Base-by-base conservation (phyloP, 2,329 filamentous ascomycete species). In the Volutella citrinella region DNA sequence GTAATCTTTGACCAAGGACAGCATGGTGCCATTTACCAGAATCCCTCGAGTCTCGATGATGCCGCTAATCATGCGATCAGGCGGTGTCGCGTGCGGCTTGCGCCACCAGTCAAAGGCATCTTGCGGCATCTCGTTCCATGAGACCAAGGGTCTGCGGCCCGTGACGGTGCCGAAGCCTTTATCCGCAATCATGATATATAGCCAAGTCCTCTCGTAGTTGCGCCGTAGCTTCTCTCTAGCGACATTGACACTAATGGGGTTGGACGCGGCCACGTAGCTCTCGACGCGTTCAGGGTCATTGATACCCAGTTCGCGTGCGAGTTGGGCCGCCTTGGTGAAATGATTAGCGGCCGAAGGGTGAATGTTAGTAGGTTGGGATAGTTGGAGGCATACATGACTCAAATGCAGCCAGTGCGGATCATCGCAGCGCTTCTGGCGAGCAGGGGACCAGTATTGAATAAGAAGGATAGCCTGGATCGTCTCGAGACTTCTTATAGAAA, bases 401-500 rank as follows among this genome's bases (percentile, higher is more conserved):
- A 53, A 33, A 7, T 45, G 47, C 10, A 53, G 37, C 50, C 50
- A 53, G 32, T 46, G 51, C 3, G 48, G 46, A 15, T 53, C 50
- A 28, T 50, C 48, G 2, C 42, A 35, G 24, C 46, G 48, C 9
- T 29, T 35, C 23, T 42, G 35, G 30, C 41, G 36, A 14, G 45
- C 20, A 4, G 48, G 48, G 5, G 48, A 45, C 50, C 50, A 53
- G 33, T 52, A 52, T 19, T 50, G 43, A 42, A 49, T 42, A 20
- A 41, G 33, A 16, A 54, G 37, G 15, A 54, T 54, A 15, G 42
- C 39, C 40, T 54, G 51, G 20, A 51, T 42, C 17, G 41, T 47
- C 40, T 52, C 49, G 18, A 52, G 32, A 10, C 42, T 45, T 29
- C 47, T 54, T 28, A 54, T 48, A 18, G 46, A 49, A 9, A 44